These are phyloP conservation scores for Chaetomium globosum DNA, from an alignment of 2,329 filamentous ascomycete species.

Conservation along the genomic window DNA sequence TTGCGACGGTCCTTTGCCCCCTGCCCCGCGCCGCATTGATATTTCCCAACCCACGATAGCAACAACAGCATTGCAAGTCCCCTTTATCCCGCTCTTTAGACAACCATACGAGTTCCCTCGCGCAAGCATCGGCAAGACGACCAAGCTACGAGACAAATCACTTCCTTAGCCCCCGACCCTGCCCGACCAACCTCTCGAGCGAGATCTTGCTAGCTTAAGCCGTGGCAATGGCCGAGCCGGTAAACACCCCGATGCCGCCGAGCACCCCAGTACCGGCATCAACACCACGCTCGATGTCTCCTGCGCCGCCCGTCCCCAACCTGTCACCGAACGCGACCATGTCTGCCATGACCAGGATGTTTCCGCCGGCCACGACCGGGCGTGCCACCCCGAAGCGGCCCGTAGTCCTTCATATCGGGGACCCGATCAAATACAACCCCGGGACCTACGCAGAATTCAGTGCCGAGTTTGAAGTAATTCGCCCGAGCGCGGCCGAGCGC, in stretches of 20 bases:
- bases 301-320: constrained; percentile 36
- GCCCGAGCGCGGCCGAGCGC: constrained; percentile 55
- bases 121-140: neutral
- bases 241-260: constrained; percentile 39
- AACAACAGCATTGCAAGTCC: neutral
- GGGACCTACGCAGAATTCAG: constrained; percentile 51
- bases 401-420: constrained; percentile 75
- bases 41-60: neutral
- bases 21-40: constrained; percentile 20
- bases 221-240: constrained; percentile 39
- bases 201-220: neutral
- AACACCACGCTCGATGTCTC: constrained; percentile 39
- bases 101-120: neutral
- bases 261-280: constrained; percentile 39
- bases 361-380: constrained; percentile 4
- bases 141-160: neutral
- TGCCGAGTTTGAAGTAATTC: constrained; percentile 52
- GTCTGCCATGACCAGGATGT: constrained; percentile 23
- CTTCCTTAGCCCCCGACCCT: neutral
- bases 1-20: constrained; percentile 19
- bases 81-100: neutral
- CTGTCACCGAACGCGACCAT: constrained; percentile 36
- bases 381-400: constrained; percentile 37
- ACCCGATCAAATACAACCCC: constrained; percentile 57
- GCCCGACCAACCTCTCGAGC: neutral